These are phyloP conservation scores for Cryptosporidium andersoni DNA, from an alignment of 169 alveolate genomes.

Conservation along the genomic window DNA sequence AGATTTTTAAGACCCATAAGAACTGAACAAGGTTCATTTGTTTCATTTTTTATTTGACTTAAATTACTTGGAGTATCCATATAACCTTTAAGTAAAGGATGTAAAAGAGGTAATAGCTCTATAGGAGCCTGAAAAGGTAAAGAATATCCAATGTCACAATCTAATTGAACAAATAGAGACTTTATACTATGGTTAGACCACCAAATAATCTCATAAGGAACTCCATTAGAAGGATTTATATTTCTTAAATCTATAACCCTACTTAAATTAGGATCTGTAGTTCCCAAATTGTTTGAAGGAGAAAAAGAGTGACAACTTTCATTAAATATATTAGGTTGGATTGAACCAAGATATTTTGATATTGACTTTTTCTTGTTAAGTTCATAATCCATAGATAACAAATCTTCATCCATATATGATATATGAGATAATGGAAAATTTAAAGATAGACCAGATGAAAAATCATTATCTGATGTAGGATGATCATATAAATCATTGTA, in stretches of 20 bases:
- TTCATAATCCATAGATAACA: conserved; percentile 12
- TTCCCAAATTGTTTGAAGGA: neutral
- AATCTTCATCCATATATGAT: conserved; percentile 6
- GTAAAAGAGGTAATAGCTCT: conserved; percentile 35
- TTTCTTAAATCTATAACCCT: neutral
- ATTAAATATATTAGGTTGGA: too few relatives aligned
- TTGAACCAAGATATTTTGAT: neutral
- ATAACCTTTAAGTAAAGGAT: conserved; percentile 57
- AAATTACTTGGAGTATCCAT: conserved; percentile 1
- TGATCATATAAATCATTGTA: too few relatives aligned
- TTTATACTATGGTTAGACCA: conserved; percentile 66
- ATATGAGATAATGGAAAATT: neutral
- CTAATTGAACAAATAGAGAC: conserved; percentile 13
- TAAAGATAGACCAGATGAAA: neutral
- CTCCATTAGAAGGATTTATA: neutral
- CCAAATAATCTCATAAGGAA: conserved; percentile 15
- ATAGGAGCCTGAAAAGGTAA: neutral
- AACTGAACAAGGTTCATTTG: conserved; percentile 2
- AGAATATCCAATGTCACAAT: neutral
- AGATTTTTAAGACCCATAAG: conserved; percentile 54
- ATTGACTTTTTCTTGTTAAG: neutral
- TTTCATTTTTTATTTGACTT: neutral
- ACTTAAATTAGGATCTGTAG: conserved; percentile 4
- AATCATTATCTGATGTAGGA: neutral
- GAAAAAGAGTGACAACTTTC: too few relatives aligned